Evolutionary conservation across 352 stramenopile species (phyloP).

Genomic region (Plasmopara muralis): DNA sequence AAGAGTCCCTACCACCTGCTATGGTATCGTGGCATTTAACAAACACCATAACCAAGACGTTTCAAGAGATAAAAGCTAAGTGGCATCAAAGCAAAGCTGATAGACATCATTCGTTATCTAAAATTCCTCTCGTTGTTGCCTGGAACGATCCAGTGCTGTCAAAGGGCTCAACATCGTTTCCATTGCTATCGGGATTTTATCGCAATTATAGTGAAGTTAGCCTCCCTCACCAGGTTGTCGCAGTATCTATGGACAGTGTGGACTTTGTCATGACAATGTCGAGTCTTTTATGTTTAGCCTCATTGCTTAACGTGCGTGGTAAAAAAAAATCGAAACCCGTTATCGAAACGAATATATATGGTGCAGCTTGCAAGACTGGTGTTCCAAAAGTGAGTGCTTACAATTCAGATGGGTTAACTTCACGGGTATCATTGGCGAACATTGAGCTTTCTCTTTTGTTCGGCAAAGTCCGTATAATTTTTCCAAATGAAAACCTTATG

Average conservation of each 20-base stretch:
- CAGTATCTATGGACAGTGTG: conserved; percentile 37
- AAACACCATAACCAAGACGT: conserved; percentile 36
- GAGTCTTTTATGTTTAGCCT: conserved; percentile 36
- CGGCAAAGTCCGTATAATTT: conserved; percentile 45
- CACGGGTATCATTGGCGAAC: conserved; percentile 11
- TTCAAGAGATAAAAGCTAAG: conserved; percentile 17
- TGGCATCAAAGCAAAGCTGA: conserved; percentile 1
- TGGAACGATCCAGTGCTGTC: conserved; percentile 12
- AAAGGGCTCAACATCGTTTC: conserved; percentile 20
- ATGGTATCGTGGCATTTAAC: conserved; percentile 54
- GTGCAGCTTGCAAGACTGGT: not conserved
- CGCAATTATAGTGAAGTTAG: conserved; percentile 42
- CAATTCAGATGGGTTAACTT: not conserved
- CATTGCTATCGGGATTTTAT: conserved; percentile 36
- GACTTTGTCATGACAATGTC: conserved; percentile 44
- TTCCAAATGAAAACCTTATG: conserved; percentile 37
- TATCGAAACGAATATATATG: not conserved
- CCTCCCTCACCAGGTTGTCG: conserved; percentile 23
- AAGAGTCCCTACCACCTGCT: conserved; percentile 20
- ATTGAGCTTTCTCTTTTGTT: conserved; percentile 43
- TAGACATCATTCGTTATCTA: not conserved
- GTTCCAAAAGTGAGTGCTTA: conserved; percentile 1
- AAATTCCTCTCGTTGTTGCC: conserved; percentile 33
- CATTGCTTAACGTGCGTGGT: conserved; percentile 15
- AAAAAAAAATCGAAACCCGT: not conserved